phyloP scores from a whole-genome alignment of 2,329 filamentous ascomycete genomes.

The Talaromyces amestolkiae region DNA sequence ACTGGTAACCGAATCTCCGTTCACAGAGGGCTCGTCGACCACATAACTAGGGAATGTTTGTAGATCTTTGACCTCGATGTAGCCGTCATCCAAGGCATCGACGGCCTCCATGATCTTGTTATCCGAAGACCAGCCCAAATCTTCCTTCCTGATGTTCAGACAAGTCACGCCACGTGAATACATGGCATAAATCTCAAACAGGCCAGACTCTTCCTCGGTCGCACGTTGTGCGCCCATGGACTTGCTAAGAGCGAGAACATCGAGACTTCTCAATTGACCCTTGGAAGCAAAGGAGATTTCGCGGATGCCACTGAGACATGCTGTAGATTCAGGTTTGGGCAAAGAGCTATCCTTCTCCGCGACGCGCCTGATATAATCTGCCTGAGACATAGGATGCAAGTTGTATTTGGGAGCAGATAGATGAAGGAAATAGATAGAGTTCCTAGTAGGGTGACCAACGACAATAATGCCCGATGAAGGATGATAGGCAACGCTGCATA shows the following conservation, averaged over 20 bases:
- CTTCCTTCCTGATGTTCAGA: conserved; percentile 77
- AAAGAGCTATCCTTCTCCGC: conserved; percentile 68
- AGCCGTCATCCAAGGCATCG: conserved; percentile 70
- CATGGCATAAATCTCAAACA: conserved; percentile 96
- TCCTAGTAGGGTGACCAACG: conserved; percentile 91
- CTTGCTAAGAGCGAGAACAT: conserved; percentile 71
- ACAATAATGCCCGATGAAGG: conserved; percentile 88
- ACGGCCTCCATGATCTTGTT: conserved; percentile 80
- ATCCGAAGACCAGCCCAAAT: conserved; percentile 87
- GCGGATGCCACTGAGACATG: conserved; percentile 93
- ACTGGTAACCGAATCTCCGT: conserved; percentile 38
- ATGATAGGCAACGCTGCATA: conserved; percentile 95
- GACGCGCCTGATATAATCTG: conserved; percentile 78
- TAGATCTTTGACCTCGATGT: conserved; percentile 73
- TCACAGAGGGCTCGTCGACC: conserved; percentile 45
- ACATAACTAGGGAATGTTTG: conserved; percentile 46
- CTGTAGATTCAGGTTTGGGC: conserved; percentile 86
- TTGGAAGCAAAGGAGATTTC: conserved; percentile 90
- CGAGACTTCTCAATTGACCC: conserved; percentile 82
- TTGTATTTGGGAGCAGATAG: conserved; percentile 92
- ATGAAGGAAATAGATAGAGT: conserved; percentile 96
- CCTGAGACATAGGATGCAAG: conserved; percentile 75
- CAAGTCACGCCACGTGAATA: conserved; percentile 97
- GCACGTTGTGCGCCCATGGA: conserved; percentile 52
- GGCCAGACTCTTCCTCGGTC: conserved; percentile 62